phyloP scores from a whole-genome alignment of 768 basidiomycete species.

The Xanthoconium stramineum region DNA sequence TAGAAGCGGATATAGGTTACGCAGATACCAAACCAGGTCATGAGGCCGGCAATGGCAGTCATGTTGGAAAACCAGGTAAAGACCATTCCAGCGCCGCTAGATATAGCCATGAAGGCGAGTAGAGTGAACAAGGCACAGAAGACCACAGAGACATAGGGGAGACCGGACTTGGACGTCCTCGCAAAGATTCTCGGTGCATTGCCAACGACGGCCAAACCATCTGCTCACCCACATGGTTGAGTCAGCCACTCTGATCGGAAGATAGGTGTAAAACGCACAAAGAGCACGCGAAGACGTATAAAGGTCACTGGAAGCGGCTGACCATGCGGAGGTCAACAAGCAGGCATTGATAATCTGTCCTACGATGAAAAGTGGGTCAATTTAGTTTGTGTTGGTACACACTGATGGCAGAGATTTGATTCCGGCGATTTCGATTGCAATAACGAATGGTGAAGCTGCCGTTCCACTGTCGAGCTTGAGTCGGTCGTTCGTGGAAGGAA shows the following conservation, averaged over 20 bases:
- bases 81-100: conserved; percentile 61
- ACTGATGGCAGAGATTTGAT: conserved; percentile 83
- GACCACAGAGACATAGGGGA: conserved; percentile 73
- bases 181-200: conserved; percentile 83
- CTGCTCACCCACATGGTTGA: conserved; percentile 32
- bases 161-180: conserved; percentile 63
- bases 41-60: conserved; percentile 64
- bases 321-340: conserved; percentile 88
- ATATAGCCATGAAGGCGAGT: conserved; percentile 82
- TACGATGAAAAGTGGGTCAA: neutral
- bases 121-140: conserved; percentile 63
- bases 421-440: conserved; percentile 83
- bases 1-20: conserved; percentile 83
- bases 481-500: conserved; percentile 61
- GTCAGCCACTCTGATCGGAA: neutral
- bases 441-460: conserved; percentile 84
- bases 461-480: conserved; percentile 54
- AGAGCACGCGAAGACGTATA: conserved; percentile 87
- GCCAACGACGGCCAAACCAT: conserved; percentile 74
- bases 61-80: conserved; percentile 82
- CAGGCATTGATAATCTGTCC: conserved; percentile 73
- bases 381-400: conserved; percentile 22
- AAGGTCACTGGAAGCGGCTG: conserved; percentile 84
- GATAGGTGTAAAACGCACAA: conserved; percentile 46
- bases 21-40: conserved; percentile 80